Base-by-base conservation (phyloP, 2,329 filamentous ascomycete genomes). In the Neonectria coccinea region DNA sequence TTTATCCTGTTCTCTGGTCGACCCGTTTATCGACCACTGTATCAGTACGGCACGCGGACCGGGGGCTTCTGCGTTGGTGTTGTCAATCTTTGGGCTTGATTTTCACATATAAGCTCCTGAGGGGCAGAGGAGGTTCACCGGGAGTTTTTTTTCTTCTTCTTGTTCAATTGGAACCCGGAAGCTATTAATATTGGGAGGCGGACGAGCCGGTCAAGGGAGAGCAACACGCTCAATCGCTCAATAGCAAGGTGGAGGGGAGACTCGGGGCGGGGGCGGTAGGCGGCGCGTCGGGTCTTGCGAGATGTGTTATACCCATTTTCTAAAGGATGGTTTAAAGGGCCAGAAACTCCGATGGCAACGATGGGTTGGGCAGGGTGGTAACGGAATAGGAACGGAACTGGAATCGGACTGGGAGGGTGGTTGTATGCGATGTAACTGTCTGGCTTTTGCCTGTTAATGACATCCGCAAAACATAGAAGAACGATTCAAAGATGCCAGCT, bases 281-380 rank as follows among this genome's bases (percentile, higher is more conserved):
- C 45, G 54, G 54, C 54, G 57, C 27, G 39, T 45, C 36, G 52
- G 56, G 53, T 63, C 56, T 69, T 74, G 67, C 31, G 59, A 65
- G 73, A 67, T 64, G 75, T 73, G 75, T 77, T 77, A 77, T 77
- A 77, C 75, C 75, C 75, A 74, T 72, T 75, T 77, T 65, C 66
- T 68, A 67, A 65, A 58, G 51, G 55, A 42, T 55, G 62, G 53
- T 18, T 61, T 41, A 56, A 64, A 57, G 56, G 59, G 52, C 41
- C 36, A 27, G 41, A 61, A 57, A 59, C 31, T 48, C 36, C 44
- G 29, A 56, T 27, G 63, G 59, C 31, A 48, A 56, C 42, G 57
- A 47, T 44, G 48, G 56, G 42, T 64, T 64, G 59, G 58, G 55
- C 47, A 53, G 54, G 56, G 25, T 25, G 44, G 58, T 36, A 54